A percentile compares a stretch with the other conserved stretches of the same genome.
These are phyloP conservation scores for Leucogyrophana mollusca DNA, from an alignment of 768 basidiomycete species.

Conservation along the genomic window DNA sequence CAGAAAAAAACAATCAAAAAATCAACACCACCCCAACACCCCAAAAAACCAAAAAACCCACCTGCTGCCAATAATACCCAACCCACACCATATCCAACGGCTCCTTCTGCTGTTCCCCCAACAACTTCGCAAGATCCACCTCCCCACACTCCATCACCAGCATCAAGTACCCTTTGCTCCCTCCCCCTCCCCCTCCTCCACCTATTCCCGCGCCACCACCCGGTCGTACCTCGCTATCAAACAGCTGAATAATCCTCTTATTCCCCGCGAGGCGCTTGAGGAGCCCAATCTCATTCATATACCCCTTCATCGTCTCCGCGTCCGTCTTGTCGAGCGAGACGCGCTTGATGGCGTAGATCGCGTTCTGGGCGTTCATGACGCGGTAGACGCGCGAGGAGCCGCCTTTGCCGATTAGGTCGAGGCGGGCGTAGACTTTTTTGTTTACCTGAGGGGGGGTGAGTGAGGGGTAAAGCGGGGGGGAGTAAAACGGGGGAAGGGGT, in stretches of 20 bases:
- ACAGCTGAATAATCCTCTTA: conserved; percentile 84
- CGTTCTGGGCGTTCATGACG: conserved; percentile 73
- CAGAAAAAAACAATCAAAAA: neutral
- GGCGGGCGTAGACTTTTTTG: conserved; percentile 76
- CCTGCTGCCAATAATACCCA: conserved; percentile 97
- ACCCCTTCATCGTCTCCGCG: conserved; percentile 83
- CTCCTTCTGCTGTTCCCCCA: conserved; percentile 83
- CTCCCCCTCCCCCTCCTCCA: conserved; percentile 44
- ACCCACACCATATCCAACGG: conserved; percentile 92
- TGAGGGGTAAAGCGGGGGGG: neutral
- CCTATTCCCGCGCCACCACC: conserved; percentile 48
- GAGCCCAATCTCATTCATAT: conserved; percentile 94
- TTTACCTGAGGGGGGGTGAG: conserved; percentile 52
- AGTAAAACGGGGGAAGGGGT: too few species aligned
- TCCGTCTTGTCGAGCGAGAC: conserved; percentile 90
- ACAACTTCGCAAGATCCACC: conserved; percentile 80
- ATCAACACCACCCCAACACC: conserved; percentile 1
- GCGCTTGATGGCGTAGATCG: conserved; percentile 89
- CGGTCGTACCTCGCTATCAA: conserved; percentile 86
- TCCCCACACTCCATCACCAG: conserved; percentile 98
- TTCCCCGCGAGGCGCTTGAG: conserved; percentile 95
- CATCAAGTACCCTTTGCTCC: conserved; percentile 72
- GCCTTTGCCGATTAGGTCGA: conserved; percentile 90
- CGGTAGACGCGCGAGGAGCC: conserved; percentile 96
- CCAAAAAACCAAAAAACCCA: conserved; percentile 28